These are phyloP conservation scores for Barnettozyma hawaiiensis DNA, from an alignment of 1,139 yeast species.

Conservation along the genomic window DNA sequence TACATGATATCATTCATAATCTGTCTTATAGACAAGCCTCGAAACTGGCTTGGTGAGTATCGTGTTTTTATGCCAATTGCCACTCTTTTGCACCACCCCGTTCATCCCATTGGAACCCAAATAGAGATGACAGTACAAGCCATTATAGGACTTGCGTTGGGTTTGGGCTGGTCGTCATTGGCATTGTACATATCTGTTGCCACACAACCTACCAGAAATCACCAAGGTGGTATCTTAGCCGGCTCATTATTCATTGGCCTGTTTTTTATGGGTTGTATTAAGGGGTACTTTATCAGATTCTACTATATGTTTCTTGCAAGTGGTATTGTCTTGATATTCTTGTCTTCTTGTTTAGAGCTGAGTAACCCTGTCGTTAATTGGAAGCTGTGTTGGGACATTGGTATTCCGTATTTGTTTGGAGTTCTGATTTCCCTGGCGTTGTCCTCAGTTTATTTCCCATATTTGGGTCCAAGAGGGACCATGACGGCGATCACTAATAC, in stretches of 20 bases:
- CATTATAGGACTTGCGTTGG: constrained; percentile 42
- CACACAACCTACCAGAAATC: constrained; percentile 35
- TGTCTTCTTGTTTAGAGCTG: constrained; percentile 26
- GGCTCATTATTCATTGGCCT: constrained; percentile 37
- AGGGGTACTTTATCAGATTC: constrained; percentile 36
- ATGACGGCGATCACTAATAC: constrained; percentile 23
- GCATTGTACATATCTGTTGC: constrained; percentile 38
- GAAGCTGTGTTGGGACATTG: constrained; percentile 37
- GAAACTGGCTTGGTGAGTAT: constrained; percentile 39
- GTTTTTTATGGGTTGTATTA: constrained; percentile 36
- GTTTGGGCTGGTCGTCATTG: constrained; percentile 40
- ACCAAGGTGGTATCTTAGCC: constrained; percentile 44
- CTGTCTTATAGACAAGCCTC: constrained; percentile 35
- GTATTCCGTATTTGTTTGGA: constrained; percentile 41
- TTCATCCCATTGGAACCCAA: constrained; percentile 42
- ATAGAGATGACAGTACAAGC: constrained; percentile 40
- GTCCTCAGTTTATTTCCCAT: constrained; percentile 35
- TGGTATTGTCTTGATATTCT: constrained; percentile 34
- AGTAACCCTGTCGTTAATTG: constrained; percentile 28
- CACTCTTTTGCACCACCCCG: constrained; percentile 41
- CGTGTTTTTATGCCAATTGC: constrained; percentile 38
- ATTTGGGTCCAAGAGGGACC: constrained; percentile 33
- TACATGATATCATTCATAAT: constrained; percentile 35
- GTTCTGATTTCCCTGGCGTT: constrained; percentile 33
- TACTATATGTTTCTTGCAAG: constrained; percentile 35